Conservation (phyloP, 345 rosid species). For the Fremontodendron californicum region DNA sequence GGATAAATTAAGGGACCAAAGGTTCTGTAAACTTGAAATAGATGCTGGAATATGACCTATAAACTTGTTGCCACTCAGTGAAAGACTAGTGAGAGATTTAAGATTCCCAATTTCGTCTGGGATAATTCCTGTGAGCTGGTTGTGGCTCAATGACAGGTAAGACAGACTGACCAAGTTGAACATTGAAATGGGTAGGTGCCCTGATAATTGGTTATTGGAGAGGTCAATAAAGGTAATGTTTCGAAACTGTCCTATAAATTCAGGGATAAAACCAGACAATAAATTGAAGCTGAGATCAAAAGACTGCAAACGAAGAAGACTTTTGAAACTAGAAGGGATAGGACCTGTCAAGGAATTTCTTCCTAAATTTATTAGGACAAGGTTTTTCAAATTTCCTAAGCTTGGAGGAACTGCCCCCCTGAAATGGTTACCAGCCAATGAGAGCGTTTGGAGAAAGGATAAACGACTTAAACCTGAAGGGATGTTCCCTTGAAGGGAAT, state of each 20-base stretch:
- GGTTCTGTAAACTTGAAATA: constrained; percentile 55
- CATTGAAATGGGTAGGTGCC: constrained; percentile 56
- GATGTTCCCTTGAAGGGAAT: constrained; percentile 63
- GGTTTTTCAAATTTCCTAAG: constrained; percentile 52
- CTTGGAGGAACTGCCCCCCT: constrained; percentile 62
- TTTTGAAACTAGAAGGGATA: constrained; percentile 52
- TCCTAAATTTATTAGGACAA: constrained; percentile 37
- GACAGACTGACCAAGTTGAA: constrained; percentile 49
- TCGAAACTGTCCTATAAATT: constrained; percentile 40
- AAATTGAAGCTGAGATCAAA: constrained; percentile 76
- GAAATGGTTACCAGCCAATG: constrained; percentile 63
- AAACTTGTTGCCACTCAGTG: constrained; percentile 58
- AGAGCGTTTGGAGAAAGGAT: constrained; percentile 46
- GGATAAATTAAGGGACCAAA: constrained; percentile 88
- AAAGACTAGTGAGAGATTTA: constrained; percentile 66
- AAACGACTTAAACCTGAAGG: constrained; percentile 58
- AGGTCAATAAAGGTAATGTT: constrained; percentile 58
- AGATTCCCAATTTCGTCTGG: constrained; percentile 59
- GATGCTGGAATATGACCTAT: constrained; percentile 66
- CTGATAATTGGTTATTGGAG: constrained; percentile 64
- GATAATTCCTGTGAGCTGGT: constrained; percentile 59
- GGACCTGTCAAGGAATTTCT: constrained; percentile 70
- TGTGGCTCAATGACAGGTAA: constrained; percentile 55
- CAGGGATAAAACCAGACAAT: constrained; percentile 66
- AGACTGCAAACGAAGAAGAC: constrained; percentile 46